phyloP scores from a whole-genome alignment of 345 rosid species.

The Diplotaxis tenuifolia region DNA sequence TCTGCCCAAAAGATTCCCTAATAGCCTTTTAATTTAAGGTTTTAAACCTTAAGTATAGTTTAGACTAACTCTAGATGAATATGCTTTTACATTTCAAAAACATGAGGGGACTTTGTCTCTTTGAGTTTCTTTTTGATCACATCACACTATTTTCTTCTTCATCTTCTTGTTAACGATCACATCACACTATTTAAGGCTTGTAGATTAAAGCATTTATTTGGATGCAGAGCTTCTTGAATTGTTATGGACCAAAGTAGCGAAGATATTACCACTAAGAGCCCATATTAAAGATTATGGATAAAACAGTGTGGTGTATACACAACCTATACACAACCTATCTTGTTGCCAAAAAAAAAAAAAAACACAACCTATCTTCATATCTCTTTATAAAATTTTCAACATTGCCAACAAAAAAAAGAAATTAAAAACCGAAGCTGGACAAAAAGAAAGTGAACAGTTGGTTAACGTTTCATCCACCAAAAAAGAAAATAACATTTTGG shows the following conservation, averaged over 20 bases:
- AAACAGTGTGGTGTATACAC: background rate
- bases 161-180: background rate
- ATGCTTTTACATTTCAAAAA: background rate
- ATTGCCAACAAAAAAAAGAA: background rate
- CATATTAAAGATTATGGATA: background rate
- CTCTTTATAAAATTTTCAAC: background rate
- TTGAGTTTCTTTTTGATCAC: background rate
- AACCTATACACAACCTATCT: too few relatives aligned
- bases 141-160: background rate
- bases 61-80: background rate
- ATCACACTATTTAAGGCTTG: background rate
- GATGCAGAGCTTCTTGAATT: background rate
- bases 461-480: constrained; percentile 17
- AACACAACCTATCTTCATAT: too few relatives aligned
- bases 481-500: background rate
- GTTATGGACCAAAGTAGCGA: background rate
- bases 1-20: constrained; percentile 18
- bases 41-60: background rate
- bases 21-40: constrained; percentile 16
- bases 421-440: background rate
- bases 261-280: background rate
- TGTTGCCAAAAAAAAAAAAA: too few relatives aligned
- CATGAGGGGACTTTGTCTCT: background rate
- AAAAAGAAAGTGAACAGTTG: constrained; percentile 5
- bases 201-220: background rate